phyloP scores from a whole-genome alignment of 139 green algal species.

The Desmodesmus armatus region DNA sequence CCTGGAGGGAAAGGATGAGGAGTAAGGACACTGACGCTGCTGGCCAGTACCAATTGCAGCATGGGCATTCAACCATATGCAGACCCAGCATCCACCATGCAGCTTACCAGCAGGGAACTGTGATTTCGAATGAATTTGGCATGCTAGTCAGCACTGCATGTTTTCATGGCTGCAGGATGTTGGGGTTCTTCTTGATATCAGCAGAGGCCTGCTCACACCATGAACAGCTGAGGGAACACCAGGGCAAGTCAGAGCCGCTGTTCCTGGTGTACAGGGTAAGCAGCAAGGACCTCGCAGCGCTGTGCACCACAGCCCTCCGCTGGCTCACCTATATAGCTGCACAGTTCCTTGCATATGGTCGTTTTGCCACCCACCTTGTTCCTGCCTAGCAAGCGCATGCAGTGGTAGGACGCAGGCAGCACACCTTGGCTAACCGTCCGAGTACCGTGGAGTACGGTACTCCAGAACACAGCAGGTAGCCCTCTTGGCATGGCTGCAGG shows the following conservation, averaged over 20 bases:
- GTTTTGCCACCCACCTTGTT: no score
- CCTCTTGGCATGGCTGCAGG: no score
- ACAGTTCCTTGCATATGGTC: no score
- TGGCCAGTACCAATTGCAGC: no score
- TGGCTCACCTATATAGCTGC: no score
- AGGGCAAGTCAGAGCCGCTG: constrained; percentile 68
- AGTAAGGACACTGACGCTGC: constrained; percentile 67
- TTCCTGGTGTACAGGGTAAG: constrained; percentile 75
- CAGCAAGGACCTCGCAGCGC: not conserved
- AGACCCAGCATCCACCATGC: not conserved
- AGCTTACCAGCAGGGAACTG: no score
- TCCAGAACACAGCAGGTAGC: not conserved
- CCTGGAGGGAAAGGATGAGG: constrained; percentile 76
- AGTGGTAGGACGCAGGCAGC: no score
- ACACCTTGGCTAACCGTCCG: not conserved
- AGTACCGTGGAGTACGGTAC: not conserved
- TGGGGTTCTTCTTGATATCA: constrained; percentile 34
- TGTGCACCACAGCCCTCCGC: not conserved
- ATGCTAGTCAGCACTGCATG: not conserved
- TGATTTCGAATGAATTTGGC: no score
- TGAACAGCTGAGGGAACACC: constrained; percentile 56
- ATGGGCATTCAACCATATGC: not conserved
- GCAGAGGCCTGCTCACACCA: constrained; percentile 62
- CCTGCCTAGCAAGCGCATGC: no score
- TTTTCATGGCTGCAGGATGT: not conserved